phyloP scores from a whole-genome alignment of 1,284 basidiomycete genomes.

The Trametes sp. region DNA sequence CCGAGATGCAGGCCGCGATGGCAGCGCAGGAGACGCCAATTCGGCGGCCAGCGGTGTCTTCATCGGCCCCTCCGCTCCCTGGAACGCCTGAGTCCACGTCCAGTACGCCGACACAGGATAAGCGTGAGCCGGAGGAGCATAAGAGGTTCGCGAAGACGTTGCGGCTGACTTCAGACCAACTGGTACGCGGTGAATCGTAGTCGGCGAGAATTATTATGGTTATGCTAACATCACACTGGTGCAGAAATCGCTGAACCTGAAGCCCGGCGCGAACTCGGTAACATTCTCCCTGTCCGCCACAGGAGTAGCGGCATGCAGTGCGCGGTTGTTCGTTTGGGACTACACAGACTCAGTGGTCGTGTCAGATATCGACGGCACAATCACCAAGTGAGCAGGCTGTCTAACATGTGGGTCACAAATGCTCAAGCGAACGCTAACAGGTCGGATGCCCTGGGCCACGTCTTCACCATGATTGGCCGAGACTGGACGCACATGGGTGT shows the following conservation, averaged over 20 bases:
- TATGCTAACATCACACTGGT: not conserved
- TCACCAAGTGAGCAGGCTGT: slow-evolving; percentile 81
- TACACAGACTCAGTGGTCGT: slow-evolving; percentile 90
- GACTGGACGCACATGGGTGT: slow-evolving; percentile 99
- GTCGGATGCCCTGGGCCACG: slow-evolving; percentile 96
- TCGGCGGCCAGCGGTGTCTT: slow-evolving; percentile 27
- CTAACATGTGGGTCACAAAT: not conserved
- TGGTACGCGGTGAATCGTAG: slow-evolving; percentile 53
- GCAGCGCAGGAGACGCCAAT: slow-evolving; percentile 3
- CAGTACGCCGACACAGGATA: slow-evolving; percentile 10
- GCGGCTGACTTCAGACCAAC: slow-evolving; percentile 84
- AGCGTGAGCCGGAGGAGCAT: slow-evolving; percentile 26
- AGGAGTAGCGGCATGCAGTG: slow-evolving; percentile 87
- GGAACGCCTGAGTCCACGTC: not conserved
- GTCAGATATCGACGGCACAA: slow-evolving; percentile 99
- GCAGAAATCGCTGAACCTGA: slow-evolving; percentile 87
- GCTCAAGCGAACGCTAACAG: slow-evolving; percentile 49
- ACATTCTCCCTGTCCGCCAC: slow-evolving; percentile 96
- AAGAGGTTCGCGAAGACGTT: slow-evolving; percentile 92
- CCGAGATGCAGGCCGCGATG: not conserved
- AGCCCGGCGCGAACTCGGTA: slow-evolving; percentile 90
- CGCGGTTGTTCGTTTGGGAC: slow-evolving; percentile 97
- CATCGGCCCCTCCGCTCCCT: slow-evolving; percentile 24
- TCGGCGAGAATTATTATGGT: not conserved
- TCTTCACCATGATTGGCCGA: slow-evolving; percentile 98